Evolutionary conservation across 2,329 filamentous ascomycete genomes (phyloP).

Genomic region (Verticillium longisporum): DNA sequence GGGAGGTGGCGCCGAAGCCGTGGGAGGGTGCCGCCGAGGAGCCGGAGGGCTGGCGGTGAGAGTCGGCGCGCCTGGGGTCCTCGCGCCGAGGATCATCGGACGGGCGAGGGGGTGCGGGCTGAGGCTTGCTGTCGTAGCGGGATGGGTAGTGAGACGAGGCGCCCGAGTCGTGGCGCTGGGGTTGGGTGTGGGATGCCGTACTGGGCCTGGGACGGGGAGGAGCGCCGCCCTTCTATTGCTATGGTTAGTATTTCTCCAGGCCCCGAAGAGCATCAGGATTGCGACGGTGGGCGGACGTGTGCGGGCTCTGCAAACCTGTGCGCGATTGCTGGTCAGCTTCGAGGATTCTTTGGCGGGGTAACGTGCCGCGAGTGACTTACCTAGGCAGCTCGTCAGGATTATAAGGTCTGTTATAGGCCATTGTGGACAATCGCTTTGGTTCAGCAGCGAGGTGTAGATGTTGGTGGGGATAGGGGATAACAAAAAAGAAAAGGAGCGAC

Average conservation of each 20-base stretch:
- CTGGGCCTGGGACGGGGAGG: constrained; percentile 7
- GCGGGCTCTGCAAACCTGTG: constrained; percentile 72
- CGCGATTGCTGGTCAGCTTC: constrained; percentile 15
- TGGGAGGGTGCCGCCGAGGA: constrained; percentile 14
- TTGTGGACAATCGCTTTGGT: constrained; percentile 28
- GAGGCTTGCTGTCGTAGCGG: constrained; percentile 42
- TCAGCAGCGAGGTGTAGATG: neutral
- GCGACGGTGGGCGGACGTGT: constrained; percentile 38
- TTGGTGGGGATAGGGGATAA: neutral
- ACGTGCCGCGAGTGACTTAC: constrained; percentile 43
- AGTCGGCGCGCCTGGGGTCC: constrained; percentile 2
- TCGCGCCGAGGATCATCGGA: constrained; percentile 18
- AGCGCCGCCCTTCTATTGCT: constrained; percentile 12
- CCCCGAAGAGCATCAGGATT: neutral
- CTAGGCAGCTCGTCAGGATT: constrained; percentile 93
- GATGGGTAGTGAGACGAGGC: constrained; percentile 9
- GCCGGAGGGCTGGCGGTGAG: constrained; percentile 10
- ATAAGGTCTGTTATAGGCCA: constrained; percentile 92
- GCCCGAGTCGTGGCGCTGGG: neutral
- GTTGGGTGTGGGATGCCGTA: neutral
- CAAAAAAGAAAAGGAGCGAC: neutral
- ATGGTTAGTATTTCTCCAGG: constrained; percentile 3
- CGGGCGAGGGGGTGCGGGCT: constrained; percentile 30
- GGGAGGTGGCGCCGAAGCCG: constrained; percentile 42
- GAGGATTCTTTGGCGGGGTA: constrained; percentile 5